Base-by-base conservation (phyloP, 345 rosid species). In the Pistacia integerrima region DNA sequence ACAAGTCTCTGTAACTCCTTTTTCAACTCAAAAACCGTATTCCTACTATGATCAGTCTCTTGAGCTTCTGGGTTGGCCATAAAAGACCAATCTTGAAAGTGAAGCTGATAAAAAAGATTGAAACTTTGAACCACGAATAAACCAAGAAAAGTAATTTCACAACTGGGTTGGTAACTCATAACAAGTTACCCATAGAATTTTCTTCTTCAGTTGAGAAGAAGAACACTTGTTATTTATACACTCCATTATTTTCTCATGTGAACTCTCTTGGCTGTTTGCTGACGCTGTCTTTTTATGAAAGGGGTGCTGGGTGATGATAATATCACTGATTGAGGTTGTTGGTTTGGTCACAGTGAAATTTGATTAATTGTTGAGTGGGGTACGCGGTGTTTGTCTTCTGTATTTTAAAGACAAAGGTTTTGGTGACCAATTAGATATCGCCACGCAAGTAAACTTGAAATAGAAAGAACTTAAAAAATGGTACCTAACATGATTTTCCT, bases 1-100 rank as follows among this genome's bases (percentile, higher is more conserved):
- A 80, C 76, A 13, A 86, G 74, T 58, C 81, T 83, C 77, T 77
- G 79, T 58, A 88, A 74, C 70, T 87, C 78, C 38, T 79, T 81
- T 81, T 83, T 81, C 58, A 88, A 78, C 79, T 84, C 90, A 54
- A 61, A 35, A 52, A 36, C 84, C 77, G 74, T 67, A 11, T 56
- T 16, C 11, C 59, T 17, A 41, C 76, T 44, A 9, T 76, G 73
- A 25, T 57, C 49, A 5, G 66, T 33, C 20, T 18, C 36, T 46
- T 63, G 74, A 20, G 48, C 72, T 51, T 65, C 71, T 46, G 62
- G 28, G 66, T 79, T 75, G 73, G 87, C 83, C 88, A 80, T 80
- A 8, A 73, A 35, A 66, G 64, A 30, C 55, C 33, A 67, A 5
- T 38, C 49, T 58, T 11, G 1, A 9, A 48, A 46, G 28, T n/a